Base-by-base conservation (phyloP, 2,329 filamentous ascomycete genomes). In the Verticillium zaregamsianum region DNA sequence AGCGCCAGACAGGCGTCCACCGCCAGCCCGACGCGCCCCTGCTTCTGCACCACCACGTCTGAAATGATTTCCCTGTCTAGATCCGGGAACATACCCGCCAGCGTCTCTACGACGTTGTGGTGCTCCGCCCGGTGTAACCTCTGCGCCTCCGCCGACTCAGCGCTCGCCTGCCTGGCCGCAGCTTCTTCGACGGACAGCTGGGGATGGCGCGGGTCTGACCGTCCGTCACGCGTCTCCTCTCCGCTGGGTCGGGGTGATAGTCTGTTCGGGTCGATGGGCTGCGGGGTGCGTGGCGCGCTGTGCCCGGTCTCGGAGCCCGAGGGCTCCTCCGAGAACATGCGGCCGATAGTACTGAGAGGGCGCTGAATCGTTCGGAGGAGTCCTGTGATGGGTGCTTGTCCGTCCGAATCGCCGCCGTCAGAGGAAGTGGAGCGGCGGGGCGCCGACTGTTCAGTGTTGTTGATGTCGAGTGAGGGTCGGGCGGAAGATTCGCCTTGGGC, bases 81-180 rank as follows among this genome's bases (percentile, higher is more conserved):
- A 71, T 96, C 93, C 1, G 95, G 95, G 74, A 99, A 99, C 95
- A 99, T 99, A 68, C 92, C 90, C 57, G 92, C 89, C 62, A 99
- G 79, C 39, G 95, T 98, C 77, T 98, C 95, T 3, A 98, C 94
- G 8, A 99, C 88, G 68, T 93, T 94, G 60, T 86, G 82, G 75
- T 98, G 93, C 80, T 99, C 95, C 61, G 90, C 89, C 39, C 88
- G 83, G 67, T 95, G 88, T 63, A 98, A 86, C 17, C 90, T 83
- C 66, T 93, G 86, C 8, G 94, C 94, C 73, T 99, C 91, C 11
- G 94, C 94, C 7, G 86, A 86, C 74, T 98, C 94, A 1, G 91
- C 93, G 67, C 91, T 96, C 1, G 94, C 94, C 76, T 98, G 94
- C 58, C 92, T 83, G 3, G 93, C 93, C 0, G 93, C 93, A 31